Evolutionary conservation across 73 alveolate species (phyloP).

Genomic region (Paramecium biaurelia): DNA sequence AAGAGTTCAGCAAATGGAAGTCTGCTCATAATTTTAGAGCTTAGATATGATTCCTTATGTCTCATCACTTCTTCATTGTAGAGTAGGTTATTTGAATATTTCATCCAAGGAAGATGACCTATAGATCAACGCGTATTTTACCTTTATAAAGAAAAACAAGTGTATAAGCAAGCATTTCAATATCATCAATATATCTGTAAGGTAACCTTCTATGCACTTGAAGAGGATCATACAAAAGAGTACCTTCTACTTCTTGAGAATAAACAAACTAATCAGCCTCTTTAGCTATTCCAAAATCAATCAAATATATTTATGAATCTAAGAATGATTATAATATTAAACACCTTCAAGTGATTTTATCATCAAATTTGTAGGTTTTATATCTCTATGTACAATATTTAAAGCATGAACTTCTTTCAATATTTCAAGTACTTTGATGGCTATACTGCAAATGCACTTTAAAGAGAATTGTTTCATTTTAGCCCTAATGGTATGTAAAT

Average conservation of each 20-base stretch:
- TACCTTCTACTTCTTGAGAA: not conserved
- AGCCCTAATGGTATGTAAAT: not conserved
- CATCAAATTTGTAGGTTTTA: slow-evolving; percentile 17
- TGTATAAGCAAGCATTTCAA: slow-evolving; percentile 37
- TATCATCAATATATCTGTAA: not conserved
- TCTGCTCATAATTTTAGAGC: not conserved
- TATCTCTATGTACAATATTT: slow-evolving; percentile 28
- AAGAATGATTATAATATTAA: not conserved
- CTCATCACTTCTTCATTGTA: not conserved
- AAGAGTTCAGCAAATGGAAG: slow-evolving; percentile 37
- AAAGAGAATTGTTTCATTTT: not conserved
- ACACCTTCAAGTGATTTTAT: slow-evolving; percentile 2
- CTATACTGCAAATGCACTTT: not conserved
- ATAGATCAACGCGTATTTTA: not conserved
- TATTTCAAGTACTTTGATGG: not conserved
- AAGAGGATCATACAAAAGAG: not conserved
- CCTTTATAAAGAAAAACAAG: not conserved
- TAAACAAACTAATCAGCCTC: not conserved
- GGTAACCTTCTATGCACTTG: not conserved
- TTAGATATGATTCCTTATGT: not conserved
- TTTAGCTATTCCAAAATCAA: slow-evolving; percentile 21
- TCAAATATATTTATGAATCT: slow-evolving; percentile 24
- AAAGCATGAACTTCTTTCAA: not conserved
- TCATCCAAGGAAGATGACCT: slow-evolving; percentile 30
- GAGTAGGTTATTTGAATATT: not conserved